Evolutionary conservation across 805 yeast species (phyloP).

Genomic region (Saturnispora sanitii): DNA sequence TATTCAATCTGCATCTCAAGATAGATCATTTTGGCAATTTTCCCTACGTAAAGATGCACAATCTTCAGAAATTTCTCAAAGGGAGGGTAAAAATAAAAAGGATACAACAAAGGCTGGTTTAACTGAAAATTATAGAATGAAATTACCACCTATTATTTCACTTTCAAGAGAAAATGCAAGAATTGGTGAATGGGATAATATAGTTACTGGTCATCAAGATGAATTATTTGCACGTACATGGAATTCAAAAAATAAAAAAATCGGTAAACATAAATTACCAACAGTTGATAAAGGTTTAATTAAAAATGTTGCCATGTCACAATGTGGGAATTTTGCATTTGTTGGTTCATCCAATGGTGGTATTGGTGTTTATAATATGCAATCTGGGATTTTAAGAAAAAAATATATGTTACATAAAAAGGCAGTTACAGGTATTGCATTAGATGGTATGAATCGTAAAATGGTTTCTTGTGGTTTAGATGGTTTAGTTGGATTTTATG

Average conservation of each 20-base stretch:
- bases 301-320: conserved; percentile 69
- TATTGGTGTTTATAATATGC: conserved; percentile 79
- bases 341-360: conserved; percentile 86
- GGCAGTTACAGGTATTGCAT: conserved; percentile 78
- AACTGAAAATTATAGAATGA: conserved; percentile 44
- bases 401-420: conserved; percentile 61
- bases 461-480: conserved; percentile 86
- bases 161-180: conserved; percentile 67
- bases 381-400: conserved; percentile 77
- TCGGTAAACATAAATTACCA: conserved; percentile 60
- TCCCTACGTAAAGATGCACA: conserved; percentile 94
- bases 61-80: conserved; percentile 85
- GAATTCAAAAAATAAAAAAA: conserved; percentile 69
- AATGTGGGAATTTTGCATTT: conserved; percentile 91
- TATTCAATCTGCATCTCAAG: conserved; percentile 77
- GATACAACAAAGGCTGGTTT: conserved; percentile 49
- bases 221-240: conserved; percentile 83
- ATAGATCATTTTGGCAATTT: conserved; percentile 81
- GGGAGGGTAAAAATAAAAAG: conserved; percentile 35
- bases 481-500: conserved; percentile 79
- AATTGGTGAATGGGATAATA: conserved; percentile 88
- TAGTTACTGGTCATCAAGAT: conserved; percentile 79
- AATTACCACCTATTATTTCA: conserved; percentile 65
- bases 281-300: conserved; percentile 76
- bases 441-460: conserved; percentile 83